phyloP scores from a whole-genome alignment of 176 grass and related monocot species.

The Panicum miliaceum region DNA sequence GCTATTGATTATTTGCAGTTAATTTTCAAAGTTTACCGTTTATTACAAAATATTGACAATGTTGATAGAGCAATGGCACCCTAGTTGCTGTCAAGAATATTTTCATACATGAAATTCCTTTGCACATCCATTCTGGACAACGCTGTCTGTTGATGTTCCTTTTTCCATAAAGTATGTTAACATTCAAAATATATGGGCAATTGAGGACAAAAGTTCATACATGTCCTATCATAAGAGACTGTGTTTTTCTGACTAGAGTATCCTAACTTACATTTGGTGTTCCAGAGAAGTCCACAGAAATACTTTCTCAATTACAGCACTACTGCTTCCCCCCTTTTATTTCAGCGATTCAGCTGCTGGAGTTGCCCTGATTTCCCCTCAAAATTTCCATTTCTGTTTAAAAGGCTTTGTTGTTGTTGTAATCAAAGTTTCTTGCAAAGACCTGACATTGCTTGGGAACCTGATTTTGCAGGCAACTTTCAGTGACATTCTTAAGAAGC shows the following conservation, averaged over 20 bases:
- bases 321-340: not conserved
- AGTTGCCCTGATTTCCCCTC: not conserved
- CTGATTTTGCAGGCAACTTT: conserved; percentile 78
- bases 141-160: not conserved
- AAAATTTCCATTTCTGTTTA: not conserved
- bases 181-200: not conserved
- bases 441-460: conserved; percentile 39
- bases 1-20: conserved; percentile 35
- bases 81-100: not conserved
- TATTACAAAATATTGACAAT: conserved; percentile 25
- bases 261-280: not conserved
- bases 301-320: not conserved
- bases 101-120: not conserved
- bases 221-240: not conserved
- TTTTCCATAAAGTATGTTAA: not conserved
- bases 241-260: not conserved
- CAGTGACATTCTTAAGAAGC: conserved; percentile 80
- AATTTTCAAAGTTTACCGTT: not conserved
- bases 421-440: conserved; percentile 1
- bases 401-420: not conserved
- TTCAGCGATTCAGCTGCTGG: conserved; percentile 32
- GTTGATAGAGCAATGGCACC: not conserved
- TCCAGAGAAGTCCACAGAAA: not conserved
- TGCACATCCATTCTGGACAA: not conserved
- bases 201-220: not conserved